Conservation (phyloP, 108 stramenopile genomes). For the Cyclotella choctawhatcheeana region DNA sequence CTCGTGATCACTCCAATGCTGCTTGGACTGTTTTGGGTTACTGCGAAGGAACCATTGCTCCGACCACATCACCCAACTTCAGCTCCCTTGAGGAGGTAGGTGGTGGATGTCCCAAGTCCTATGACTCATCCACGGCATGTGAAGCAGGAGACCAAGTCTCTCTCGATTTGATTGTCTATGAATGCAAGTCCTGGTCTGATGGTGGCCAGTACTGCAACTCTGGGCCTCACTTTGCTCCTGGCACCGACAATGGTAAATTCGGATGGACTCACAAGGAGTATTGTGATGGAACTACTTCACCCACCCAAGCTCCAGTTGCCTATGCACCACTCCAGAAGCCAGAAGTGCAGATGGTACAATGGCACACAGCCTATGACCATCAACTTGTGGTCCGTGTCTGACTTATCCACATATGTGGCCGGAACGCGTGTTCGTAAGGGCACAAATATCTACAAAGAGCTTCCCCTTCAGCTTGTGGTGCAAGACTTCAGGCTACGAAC, state of each 20-base stretch:
- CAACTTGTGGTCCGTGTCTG: background rate
- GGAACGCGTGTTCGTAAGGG: background rate
- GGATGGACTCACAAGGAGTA: conserved; percentile 12
- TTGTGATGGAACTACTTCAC: conserved; percentile 6
- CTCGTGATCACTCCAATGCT: background rate
- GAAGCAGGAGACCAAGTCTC: background rate
- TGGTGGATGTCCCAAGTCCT: conserved; percentile 7
- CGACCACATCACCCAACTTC: background rate
- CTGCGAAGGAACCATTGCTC: conserved; percentile 5
- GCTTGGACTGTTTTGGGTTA: background rate
- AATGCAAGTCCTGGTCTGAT: conserved; percentile 6
- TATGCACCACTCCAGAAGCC: background rate
- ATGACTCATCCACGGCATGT: background rate
- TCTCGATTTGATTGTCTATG: conserved; percentile 10
- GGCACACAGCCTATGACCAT: background rate
- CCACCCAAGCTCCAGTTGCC: background rate
- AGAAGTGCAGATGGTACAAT: conserved; percentile 2
- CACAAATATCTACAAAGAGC: background rate
- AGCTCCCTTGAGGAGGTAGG: background rate
- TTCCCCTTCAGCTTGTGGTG: too few relatives aligned
- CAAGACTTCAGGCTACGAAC: background rate
- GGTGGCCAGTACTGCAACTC: conserved; percentile 16
- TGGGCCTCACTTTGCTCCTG: conserved; percentile 1
- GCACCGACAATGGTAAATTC: background rate
- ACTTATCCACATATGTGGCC: background rate